A percentile compares a stretch with the other conserved stretches of the same genome.
Conservation (phyloP, 108 stramenopile species). For the Cylindrotheca closterium region DNA sequence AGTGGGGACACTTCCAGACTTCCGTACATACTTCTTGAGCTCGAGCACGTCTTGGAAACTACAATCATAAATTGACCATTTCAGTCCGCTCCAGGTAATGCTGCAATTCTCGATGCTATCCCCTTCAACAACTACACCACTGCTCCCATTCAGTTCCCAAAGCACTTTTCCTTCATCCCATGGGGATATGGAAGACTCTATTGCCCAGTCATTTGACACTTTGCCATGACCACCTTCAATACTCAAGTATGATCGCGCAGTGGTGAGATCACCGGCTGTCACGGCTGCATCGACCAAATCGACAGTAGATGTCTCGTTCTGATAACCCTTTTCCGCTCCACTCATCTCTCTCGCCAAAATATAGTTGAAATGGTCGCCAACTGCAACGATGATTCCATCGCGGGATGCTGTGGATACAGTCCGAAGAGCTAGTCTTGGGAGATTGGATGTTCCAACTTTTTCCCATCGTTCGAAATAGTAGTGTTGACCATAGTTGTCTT, state of each 20-base stretch:
- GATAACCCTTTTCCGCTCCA: conserved; percentile 31
- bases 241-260: conserved; percentile 53
- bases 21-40: conserved; percentile 6
- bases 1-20: background rate
- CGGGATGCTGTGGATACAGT: conserved; percentile 18
- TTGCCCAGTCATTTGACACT: conserved; percentile 64
- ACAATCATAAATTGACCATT: conserved; percentile 58
- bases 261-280: conserved; percentile 51
- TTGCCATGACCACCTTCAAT: conserved; percentile 77
- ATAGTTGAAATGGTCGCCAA: conserved; percentile 86
- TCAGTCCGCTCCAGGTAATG: conserved; percentile 32
- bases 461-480: conserved; percentile 90
- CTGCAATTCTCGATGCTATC: conserved; percentile 26
- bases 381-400: conserved; percentile 65
- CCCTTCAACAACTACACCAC: conserved; percentile 24
- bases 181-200: conserved; percentile 69
- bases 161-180: conserved; percentile 67
- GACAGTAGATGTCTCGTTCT: conserved; percentile 27
- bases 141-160: conserved; percentile 6
- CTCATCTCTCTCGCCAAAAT: conserved; percentile 35
- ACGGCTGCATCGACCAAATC: conserved; percentile 68
- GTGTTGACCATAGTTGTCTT: conserved; percentile 69
- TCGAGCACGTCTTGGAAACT: conserved; percentile 22
- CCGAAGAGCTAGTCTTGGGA: conserved; percentile 49
- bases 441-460: conserved; percentile 44